Evolutionary conservation across 768 basidiomycete species (phyloP), one percentile per base, ranked within the genome.

Genomic region (Mycena rosella): DNA sequence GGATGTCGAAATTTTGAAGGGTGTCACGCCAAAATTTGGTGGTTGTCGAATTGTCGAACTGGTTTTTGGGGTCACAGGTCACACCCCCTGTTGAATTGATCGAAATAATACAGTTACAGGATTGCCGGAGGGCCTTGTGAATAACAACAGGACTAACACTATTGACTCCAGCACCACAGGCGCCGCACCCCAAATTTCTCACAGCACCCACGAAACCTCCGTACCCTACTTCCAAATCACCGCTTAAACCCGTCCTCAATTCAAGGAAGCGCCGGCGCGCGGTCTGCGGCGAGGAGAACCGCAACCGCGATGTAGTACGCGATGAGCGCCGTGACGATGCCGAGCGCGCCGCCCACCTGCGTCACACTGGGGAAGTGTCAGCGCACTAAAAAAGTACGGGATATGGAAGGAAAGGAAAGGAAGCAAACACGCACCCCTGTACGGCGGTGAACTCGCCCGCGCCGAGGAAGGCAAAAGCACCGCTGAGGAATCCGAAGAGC

Each of bases 291-390:
- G 58, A 77, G 26, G 60, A 78, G 45, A 49, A 75, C 76, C 52
- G 65, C 72, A 54, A 75, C 52, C 10, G 74, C 77, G 54, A 76
- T 74, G 51, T 76, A 78, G 58, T 74, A 78, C 18, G 77, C 78
- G 34, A 77, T 58, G 20, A 77, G 54, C 10, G 74, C 78, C 36
- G 76, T 76, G 15, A 74, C 67, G 47, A 78, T 73, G 30, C 77
- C 77, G 36, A 78, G 71, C 14, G 70, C 74, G 27, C 78, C 77
- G 53, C 75, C 75, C 22, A 75, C 75, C 65, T 71, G 74, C 30
- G 44, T 49, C 48, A 72, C 45, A 29, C 74, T 76, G 61, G 56
- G 49, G 51, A 29, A 65, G 55, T 32, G n/a, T 69, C 60, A 61
- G 60, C 61, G 52, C 52, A 45, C 52, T 63, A 38, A 18, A 36